Percentiles rank a stretch among this genome's conserved stretches.
phyloP scores from a whole-genome alignment of 2,329 filamentous ascomycete genomes.

The Claviceps africana region DNA sequence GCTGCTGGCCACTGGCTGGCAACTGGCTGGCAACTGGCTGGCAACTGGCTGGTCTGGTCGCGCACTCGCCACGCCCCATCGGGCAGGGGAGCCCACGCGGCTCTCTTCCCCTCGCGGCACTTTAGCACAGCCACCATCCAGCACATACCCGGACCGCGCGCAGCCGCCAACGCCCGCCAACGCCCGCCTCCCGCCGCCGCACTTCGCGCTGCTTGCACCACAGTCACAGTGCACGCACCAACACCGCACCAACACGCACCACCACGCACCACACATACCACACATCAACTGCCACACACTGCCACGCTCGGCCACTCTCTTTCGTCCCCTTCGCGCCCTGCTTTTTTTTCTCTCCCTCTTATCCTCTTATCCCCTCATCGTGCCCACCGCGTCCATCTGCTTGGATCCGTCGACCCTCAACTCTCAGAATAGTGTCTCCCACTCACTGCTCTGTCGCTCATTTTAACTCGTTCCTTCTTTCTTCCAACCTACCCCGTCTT shows the following conservation, averaged over 20 bases:
- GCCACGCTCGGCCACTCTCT: neutral
- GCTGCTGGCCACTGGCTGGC: neutral
- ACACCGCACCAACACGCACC: neutral
- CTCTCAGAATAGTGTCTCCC: neutral
- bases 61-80: neutral
- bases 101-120: neutral
- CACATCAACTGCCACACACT: neutral
- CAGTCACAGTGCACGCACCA: too few species aligned
- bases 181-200: neutral
- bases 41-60: neutral
- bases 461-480: constrained; percentile 1
- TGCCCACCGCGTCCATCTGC: neutral
- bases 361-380: neutral
- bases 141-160: neutral
- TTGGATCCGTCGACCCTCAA: neutral
- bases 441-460: constrained; percentile 5
- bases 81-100: neutral
- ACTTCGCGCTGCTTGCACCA: neutral
- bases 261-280: neutral
- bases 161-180: neutral
- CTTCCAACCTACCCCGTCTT: constrained; percentile 1
- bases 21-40: neutral
- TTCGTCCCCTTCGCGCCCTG: neutral
- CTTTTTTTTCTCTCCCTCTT: neutral
- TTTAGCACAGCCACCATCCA: neutral